Base-by-base conservation (phyloP, 129 eudicot genomes). In the Chrysanthemum makinoi region DNA sequence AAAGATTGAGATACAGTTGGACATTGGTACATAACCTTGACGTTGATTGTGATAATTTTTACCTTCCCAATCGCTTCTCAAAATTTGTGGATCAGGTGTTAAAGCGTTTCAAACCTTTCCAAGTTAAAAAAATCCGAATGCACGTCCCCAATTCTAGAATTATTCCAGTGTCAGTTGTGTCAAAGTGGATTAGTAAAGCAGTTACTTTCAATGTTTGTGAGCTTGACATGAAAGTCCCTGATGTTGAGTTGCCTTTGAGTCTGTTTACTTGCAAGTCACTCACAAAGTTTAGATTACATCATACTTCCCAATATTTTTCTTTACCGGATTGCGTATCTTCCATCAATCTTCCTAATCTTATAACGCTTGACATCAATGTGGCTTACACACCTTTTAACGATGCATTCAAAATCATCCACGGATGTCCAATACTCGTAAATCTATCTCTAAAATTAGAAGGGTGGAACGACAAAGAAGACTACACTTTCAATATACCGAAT, bases 211-310 rank as follows among this genome's bases (percentile, higher is more conserved):
- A 57, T 10, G 39, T 75, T 15, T 2, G 43, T 47, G 74, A 57
- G 61, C 68, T 75, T 26, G 74, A 67, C 52, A 44, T 67, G 18
- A 6, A 17, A 13, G 51, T 57, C 12, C 0, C 0, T 7, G 11
- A 1, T 3, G 17, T 5, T 6, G 66, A 26, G 16, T 66, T 75
- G 22, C 79, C 73, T 44, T 2, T 30, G 11, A 75, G 79, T 24
- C 0, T 66, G 19, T 56, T 66, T 24, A 75, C 51, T 75, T 75
- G 79, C 58, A 56, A 58, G 30, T 57, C 73, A 22, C 79, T 75
- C 16, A 54, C 72, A 56, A 30, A 24, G 11, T 57, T 75, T 46
- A 66, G 28, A 24, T 30, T 69, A 30, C 0, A 6, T 11, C 2
- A 0, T 4, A 0, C 22, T 39, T 5, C 6, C 10, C 6, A 22